Base-by-base conservation (phyloP, 108 stramenopile species). In the Nannochloropsis gaditana region DNA sequence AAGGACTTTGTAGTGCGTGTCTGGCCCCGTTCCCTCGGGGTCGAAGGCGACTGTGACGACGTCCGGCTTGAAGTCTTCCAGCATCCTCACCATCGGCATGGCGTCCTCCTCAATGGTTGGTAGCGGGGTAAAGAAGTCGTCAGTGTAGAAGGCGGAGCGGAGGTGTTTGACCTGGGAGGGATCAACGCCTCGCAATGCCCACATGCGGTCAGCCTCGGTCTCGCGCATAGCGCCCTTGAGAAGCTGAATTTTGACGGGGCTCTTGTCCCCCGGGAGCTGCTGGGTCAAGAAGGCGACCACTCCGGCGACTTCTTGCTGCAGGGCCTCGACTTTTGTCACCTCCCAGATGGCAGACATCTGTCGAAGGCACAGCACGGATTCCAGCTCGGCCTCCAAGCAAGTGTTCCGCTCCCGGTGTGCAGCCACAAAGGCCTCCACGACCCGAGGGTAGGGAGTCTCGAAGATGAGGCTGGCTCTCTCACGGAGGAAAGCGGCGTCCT, bases 81-180 rank as follows among this genome's bases (percentile, higher is more conserved):
- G 21, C 42, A 86, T n/a, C 42, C 83, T 86, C 42, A 82, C 86
- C 81, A 86, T 41, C 44, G 86, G 86, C 42, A 86, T 4, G n/a
- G 86, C 86, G 83, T 86, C 86, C 45, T 86, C 86, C 42, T 86
- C 86, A 17, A 86, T 42, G 15, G 82, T 43, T 10, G 86, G 86
- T 82, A 86, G 44, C 5, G 86, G 86, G 11, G 86, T 86, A 41
- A 86, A 86, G 82, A 86, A 86, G 59, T 86, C 86, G 9, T 86
- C 86, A 11, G 82, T 86, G 42, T 86, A 86, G 43, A 86, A 86
- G 5, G 81, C 82, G 19, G 86, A 86, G 17, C 86, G 82, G 5
- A 86, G 21, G 41, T 86, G 86, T 31, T 5, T 81, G 2, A 86
- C 59, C 19, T 82, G 83, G 44, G 83, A 45, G 41, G 47, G 81